Evolutionary conservation across 2,329 filamentous ascomycete species (phyloP).

Genomic region (Stachybotrys chlorohalonatus): DNA sequence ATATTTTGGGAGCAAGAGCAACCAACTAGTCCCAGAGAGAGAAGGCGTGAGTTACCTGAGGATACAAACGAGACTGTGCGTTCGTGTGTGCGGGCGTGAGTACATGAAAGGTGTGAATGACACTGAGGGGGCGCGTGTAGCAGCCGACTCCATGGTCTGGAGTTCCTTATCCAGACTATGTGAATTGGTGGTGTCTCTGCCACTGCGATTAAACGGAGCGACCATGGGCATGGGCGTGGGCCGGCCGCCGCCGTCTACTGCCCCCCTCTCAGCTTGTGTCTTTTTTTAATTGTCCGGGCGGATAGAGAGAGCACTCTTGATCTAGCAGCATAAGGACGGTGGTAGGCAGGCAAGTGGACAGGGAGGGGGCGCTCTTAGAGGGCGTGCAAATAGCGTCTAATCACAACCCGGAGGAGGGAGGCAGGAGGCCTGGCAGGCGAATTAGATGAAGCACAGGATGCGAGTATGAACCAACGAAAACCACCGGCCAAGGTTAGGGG

Average conservation of each 20-base stretch:
- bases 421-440: background rate
- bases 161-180: conserved; percentile 11
- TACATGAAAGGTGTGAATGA: conserved; percentile 12
- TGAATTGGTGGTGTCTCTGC: conserved; percentile 21
- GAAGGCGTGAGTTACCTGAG: background rate
- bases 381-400: background rate
- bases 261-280: background rate
- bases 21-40: background rate
- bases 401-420: background rate
- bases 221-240: background rate
- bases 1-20: conserved; percentile 24
- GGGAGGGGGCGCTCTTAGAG: background rate
- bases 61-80: background rate
- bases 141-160: conserved; percentile 8
- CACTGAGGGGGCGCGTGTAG: conserved; percentile 16
- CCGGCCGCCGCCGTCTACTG: background rate
- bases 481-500: background rate
- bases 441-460: background rate
- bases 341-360: background rate
- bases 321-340: background rate
- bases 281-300: background rate
- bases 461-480: background rate
- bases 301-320: background rate
- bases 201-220: conserved; percentile 9
- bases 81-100: background rate